Percentiles rank a stretch among this genome's conserved stretches.
Conservation (phyloP, 345 rosid genomes). For the Physaria fendleri region DNA sequence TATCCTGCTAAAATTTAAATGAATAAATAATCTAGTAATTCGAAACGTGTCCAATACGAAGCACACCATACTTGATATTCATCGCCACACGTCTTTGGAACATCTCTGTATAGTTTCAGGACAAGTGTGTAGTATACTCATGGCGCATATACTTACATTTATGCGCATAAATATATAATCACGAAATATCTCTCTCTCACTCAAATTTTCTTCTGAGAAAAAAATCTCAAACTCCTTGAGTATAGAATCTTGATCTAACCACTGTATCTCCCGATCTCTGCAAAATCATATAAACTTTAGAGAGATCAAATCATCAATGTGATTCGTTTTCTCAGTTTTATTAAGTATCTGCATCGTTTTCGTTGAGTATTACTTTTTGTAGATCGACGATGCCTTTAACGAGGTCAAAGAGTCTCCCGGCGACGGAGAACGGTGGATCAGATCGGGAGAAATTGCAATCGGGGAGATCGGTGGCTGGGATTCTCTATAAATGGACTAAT, state of each 20-base stretch:
- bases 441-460: constrained; percentile 14
- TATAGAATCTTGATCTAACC: background rate
- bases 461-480: constrained; percentile 76
- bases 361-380: constrained; percentile 18
- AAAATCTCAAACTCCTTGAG: background rate
- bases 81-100: too few species aligned
- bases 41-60: too few species aligned
- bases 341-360: background rate
- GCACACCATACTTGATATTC: too few species aligned
- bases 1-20: too few species aligned
- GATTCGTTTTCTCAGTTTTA: background rate
- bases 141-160: too few species aligned
- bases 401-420: constrained; percentile 63
- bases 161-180: background rate
- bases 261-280: too few species aligned
- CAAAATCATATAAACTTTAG: too few species aligned
- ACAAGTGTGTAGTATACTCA: too few species aligned
- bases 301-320: constrained; percentile 1
- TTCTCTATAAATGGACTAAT: constrained; percentile 91
- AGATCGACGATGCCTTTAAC: constrained; percentile 37
- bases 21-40: too few species aligned
- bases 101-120: too few species aligned
- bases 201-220: background rate
- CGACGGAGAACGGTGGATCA: constrained; percentile 44
- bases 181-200: background rate